Evolutionary conservation across 805 yeast genomes (phyloP).

Genomic region (Isabelozyma pseudorhagii): DNA sequence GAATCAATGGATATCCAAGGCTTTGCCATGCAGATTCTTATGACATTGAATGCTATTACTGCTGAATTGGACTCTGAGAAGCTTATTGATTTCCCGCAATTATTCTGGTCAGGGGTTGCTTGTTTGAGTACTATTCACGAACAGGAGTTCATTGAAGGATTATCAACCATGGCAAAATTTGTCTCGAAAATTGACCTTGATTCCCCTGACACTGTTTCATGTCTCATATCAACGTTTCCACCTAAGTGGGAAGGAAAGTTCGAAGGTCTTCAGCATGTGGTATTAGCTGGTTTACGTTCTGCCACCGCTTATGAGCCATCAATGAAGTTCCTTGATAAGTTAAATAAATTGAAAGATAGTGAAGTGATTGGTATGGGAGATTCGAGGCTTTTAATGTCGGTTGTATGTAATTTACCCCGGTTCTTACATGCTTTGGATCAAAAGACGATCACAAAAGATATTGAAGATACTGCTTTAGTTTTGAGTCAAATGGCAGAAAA

Average conservation of each 20-base stretch:
- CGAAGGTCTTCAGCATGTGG: slow-evolving; percentile 78
- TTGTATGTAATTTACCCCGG: slow-evolving; percentile 79
- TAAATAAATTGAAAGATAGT: slow-evolving; percentile 65
- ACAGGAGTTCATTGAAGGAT: slow-evolving; percentile 84
- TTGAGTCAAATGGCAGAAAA: slow-evolving; percentile 61
- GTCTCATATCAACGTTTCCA: slow-evolving; percentile 84
- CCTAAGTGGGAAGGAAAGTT: slow-evolving; percentile 94
- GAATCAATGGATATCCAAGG: slow-evolving; percentile 89
- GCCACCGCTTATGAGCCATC: slow-evolving; percentile 77
- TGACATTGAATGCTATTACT: slow-evolving; percentile 91
- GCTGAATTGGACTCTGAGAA: slow-evolving; percentile 79
- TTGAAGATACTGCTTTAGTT: slow-evolving; percentile 37
- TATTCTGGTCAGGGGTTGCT: slow-evolving; percentile 95
- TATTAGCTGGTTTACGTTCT: slow-evolving; percentile 82
- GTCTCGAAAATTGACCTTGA: slow-evolving; percentile 84
- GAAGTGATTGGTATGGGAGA: slow-evolving; percentile 74
- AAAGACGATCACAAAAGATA: slow-evolving; percentile 46
- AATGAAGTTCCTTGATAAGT: slow-evolving; percentile 65
- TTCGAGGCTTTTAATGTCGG: slow-evolving; percentile 64
- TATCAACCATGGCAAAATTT: slow-evolving; percentile 78
- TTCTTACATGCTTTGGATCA: slow-evolving; percentile 75
- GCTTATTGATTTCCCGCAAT: slow-evolving; percentile 82
- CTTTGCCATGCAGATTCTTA: slow-evolving; percentile 92
- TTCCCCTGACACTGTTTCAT: slow-evolving; percentile 79
- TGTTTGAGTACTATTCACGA: slow-evolving; percentile 88